Percentiles rank a stretch among this genome's conserved stretches.
These are phyloP conservation scores for Cucurbita argyrosperma DNA, from an alignment of 306 rosid species.

Conservation along the genomic window DNA sequence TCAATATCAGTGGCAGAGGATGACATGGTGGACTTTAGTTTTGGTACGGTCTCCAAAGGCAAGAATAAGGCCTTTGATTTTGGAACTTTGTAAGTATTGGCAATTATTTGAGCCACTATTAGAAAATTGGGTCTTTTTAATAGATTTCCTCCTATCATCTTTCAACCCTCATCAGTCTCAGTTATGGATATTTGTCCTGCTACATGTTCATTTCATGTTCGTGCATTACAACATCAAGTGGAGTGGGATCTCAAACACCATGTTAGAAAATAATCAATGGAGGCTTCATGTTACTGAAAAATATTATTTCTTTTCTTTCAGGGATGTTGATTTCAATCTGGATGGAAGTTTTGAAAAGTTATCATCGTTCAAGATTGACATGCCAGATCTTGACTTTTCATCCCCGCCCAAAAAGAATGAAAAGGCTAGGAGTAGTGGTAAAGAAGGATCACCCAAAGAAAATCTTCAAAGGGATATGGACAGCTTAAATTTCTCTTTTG, in stretches of 20 bases:
- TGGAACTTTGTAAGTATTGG: constrained; percentile 51
- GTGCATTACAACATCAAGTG: background rate
- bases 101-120: background rate
- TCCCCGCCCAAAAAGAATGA: constrained; percentile 32
- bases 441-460: constrained; percentile 38
- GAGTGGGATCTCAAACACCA: background rate
- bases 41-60: constrained; percentile 39
- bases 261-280: background rate
- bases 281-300: constrained; percentile 6
- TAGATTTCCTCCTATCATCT: background rate
- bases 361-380: constrained; percentile 74
- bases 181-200: background rate
- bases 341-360: constrained; percentile 64
- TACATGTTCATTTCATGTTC: background rate
- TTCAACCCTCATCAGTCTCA: background rate
- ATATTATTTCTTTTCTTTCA: constrained; percentile 15
- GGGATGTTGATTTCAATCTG: constrained; percentile 79
- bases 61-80: constrained; percentile 60
- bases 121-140: background rate
- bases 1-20: constrained; percentile 68
- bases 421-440: constrained; percentile 32
- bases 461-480: constrained; percentile 31
- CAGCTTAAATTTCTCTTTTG: constrained; percentile 50
- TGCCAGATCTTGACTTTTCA: constrained; percentile 76
- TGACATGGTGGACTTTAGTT: constrained; percentile 57